Evolutionary conservation across 2,329 filamentous ascomycete genomes (phyloP), one percentile per base, ranked within the genome.

Genomic region (Cryphonectria parasitica): DNA sequence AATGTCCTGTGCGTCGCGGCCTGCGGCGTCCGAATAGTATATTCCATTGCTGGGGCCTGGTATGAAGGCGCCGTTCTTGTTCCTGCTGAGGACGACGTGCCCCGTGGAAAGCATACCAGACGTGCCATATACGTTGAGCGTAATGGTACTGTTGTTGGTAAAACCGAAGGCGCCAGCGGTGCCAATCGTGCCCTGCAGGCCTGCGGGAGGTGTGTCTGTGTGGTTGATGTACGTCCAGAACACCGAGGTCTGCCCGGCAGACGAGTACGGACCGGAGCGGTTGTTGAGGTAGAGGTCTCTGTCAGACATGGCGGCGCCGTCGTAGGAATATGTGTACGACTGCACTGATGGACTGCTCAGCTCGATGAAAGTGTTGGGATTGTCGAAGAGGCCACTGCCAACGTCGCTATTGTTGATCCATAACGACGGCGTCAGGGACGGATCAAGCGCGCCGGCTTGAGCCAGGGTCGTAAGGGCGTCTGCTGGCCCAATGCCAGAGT

Each of bases 41-140:
- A 85, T 78, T 28, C 80, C 80, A 2, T 74, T 73, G 58, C 80
- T 78, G 0, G 84, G 80, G 1, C 81, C 80, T 0, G 85, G 82
- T 6, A 81, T 77, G 72, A 83, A 84, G 0, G 81, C 81, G 0
- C 77, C 76, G 64, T 85, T 83, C 19, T 74, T 65, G 28, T 68
- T 13, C 45, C 43, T 66, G 13, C 31, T 62, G 0, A 87, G 80
- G 8, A 80, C 75, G 3, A 87, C 85, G 5, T 80, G 79, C 1
- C 86, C 85, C 0, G 80, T 76, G 2, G 86, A 88, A 7, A 81
- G 80, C 31, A 88, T 79, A 0, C 86, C 86, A 0, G 85, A 87
- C 0, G 86, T 88, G 11, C 86, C 86, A 77, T 88, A 88, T 5
- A 88, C 77, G 75, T 88, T 88, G 28, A 88, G 79, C 0, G 86